A percentile compares a stretch with the other conserved stretches of the same genome.
Conservation (phyloP, 768 basidiomycete genomes). For the Chlorophyllum brunneum region DNA sequence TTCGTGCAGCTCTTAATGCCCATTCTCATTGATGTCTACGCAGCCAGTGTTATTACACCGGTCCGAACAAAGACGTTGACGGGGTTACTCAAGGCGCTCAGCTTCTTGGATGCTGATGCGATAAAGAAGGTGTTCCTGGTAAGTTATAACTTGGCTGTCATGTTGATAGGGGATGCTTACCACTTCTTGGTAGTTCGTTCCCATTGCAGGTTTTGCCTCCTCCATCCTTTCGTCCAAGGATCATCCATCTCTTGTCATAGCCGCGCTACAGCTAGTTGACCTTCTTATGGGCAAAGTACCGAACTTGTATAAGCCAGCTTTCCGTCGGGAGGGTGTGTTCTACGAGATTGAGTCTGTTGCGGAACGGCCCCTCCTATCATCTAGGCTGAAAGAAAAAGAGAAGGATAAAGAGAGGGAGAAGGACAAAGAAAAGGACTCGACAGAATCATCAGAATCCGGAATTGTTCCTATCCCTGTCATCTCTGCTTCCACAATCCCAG, state of each 20-base stretch:
- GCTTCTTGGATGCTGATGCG: slow-evolving; percentile 77
- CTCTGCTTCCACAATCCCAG: slow-evolving; percentile 47
- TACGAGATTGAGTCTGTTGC: slow-evolving; percentile 88
- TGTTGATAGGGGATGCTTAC: slow-evolving; percentile 2
- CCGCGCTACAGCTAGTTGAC: slow-evolving; percentile 91
- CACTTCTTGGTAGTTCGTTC: slow-evolving; percentile 68
- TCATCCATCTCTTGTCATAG: slow-evolving; percentile 80
- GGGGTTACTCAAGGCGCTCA: slow-evolving; percentile 85
- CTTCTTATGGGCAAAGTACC: slow-evolving; percentile 83
- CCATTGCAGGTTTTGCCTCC: slow-evolving; percentile 92
- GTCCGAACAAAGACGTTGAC: slow-evolving; percentile 88
- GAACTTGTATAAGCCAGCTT: slow-evolving; percentile 79
- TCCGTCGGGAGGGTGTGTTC: slow-evolving; percentile 94
- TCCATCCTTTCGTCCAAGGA: slow-evolving; percentile 92
- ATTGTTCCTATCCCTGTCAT: slow-evolving; percentile 26
- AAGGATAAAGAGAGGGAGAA: slow-evolving; percentile 43
- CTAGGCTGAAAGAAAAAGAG: slow-evolving; percentile 34
- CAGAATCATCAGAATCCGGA: slow-evolving; percentile 15
- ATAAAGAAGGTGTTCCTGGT: slow-evolving; percentile 78
- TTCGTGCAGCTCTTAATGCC: slow-evolving; percentile 91
- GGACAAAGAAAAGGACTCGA: slow-evolving; percentile 11
- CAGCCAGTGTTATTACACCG: slow-evolving; percentile 89
- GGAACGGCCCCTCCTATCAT: slow-evolving; percentile 50
- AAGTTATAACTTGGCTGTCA: slow-evolving; percentile 23
- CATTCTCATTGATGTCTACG: slow-evolving; percentile 96